Conservation (phyloP, 2,329 filamentous ascomycete species). For the Beauveria rudraprayagi region DNA sequence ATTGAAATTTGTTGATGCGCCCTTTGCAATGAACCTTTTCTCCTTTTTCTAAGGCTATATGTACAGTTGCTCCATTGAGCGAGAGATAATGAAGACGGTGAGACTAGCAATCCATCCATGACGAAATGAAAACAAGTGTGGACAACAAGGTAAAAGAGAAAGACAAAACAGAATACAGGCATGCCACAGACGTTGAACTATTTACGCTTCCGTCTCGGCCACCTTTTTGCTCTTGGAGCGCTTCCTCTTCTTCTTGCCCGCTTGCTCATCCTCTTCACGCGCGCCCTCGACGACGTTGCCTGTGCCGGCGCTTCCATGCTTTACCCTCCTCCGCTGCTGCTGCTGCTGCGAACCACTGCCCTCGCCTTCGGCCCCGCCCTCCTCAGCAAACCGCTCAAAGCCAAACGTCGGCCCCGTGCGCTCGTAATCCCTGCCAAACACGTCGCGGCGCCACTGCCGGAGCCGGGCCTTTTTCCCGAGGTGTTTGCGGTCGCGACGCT, state of each 20-base stretch:
- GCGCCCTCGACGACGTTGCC: constrained; percentile 17
- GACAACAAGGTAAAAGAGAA: not conserved
- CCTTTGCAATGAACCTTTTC: not conserved
- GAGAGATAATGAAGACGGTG: not conserved
- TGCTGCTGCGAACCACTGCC: not conserved
- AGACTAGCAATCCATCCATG: not conserved
- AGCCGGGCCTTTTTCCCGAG: constrained; percentile 89
- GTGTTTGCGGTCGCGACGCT: constrained; percentile 77
- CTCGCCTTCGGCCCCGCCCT: not conserved
- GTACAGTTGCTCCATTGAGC: not conserved
- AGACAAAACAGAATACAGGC: not conserved
- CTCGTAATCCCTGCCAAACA: constrained; percentile 53
- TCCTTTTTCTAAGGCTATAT: not conserved
- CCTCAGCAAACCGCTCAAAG: constrained; percentile 36
- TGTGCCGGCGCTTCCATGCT: not conserved
- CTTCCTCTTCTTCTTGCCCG: constrained; percentile 35
- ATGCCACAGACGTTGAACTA: not conserved
- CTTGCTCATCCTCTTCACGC: constrained; percentile 15
- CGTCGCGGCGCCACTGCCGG: constrained; percentile 70
- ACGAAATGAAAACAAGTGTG: not conserved
- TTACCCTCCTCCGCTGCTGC: constrained; percentile 18
- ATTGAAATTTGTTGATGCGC: not conserved
- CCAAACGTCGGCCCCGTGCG: constrained; percentile 48
- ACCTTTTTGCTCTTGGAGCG: constrained; percentile 39
- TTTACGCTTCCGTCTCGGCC: constrained; percentile 21